Conservation (phyloP, 139 green algal genomes). For the Ettlia oleoabundans region DNA sequence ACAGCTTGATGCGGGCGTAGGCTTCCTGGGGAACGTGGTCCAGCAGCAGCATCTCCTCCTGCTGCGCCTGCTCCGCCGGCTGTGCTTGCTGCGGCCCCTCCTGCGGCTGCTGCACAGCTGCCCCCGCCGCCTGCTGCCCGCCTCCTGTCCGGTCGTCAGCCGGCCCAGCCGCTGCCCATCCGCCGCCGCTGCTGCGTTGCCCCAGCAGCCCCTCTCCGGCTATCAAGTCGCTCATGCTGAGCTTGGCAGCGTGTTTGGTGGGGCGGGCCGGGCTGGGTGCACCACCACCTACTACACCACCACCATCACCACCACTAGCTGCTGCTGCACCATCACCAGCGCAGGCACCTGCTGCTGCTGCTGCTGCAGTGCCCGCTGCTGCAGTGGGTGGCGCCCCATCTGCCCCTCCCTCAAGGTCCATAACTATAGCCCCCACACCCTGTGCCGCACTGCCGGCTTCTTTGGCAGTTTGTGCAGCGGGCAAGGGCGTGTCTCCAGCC, state of each 20-base stretch:
- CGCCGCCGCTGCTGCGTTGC: not conserved
- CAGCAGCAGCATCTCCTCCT: constrained; percentile 53
- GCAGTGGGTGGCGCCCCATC: not conserved
- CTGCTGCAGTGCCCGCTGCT: constrained; percentile 5
- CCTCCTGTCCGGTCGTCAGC: not conserved
- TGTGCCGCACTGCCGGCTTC: too few relatives aligned
- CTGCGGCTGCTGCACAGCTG: too few relatives aligned
- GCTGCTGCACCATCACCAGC: not conserved
- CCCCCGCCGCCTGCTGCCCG: too few relatives aligned
- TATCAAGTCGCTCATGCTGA: constrained; percentile 30
- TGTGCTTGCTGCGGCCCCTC: not conserved
- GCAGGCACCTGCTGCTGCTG: constrained; percentile 9
- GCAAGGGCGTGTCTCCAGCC: not conserved
- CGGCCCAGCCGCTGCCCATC: not conserved
- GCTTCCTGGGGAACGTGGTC: constrained; percentile 54
- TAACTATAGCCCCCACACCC: too few relatives aligned
- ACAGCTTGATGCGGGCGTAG: constrained; percentile 79
- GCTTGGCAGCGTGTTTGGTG: constrained; percentile 5
- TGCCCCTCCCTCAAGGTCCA: not conserved
- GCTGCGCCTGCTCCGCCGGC: not conserved
- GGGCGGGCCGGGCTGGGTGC: not conserved
- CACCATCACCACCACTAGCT: not conserved
- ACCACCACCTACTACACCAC: not conserved
- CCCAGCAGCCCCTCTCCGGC: constrained; percentile 1
- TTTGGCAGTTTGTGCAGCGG: not conserved